Evolutionary conservation across 495 filamentous ascomycete genomes (phyloP), one percentile per base, ranked within the genome.

Genomic region (Penicillium roqueforti): DNA sequence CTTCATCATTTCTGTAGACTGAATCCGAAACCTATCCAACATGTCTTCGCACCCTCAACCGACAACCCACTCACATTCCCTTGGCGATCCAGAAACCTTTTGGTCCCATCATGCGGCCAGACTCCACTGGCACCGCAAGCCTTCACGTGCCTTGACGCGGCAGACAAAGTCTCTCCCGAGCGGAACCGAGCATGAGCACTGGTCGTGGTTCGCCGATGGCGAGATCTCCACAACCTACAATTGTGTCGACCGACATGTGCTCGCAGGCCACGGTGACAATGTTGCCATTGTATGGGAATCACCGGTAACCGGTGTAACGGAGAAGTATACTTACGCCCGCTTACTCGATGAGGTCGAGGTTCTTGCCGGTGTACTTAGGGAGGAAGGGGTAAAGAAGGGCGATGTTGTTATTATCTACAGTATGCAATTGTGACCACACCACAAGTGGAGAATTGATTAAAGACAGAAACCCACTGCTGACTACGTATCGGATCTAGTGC

Each of bases 401-500:
- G 91, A 96, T 77, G 85, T 92, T 4, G 90, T 97, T n/a, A 75
- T 96, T 43, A 83, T 96, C 45, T 96, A 96, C 68, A 97, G 89
- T 92, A 75, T 56, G 82, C 47, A 10, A 8, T 31, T 10, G 28
- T 13, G 10, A 31, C 38, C 13, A 40, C 22, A 32, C 37, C 32
- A 32, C 37, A 44, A 42, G 18, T 22, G 26, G 23, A 9, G 14
- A n/a, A n/a, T 18, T 7, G 2, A 26, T 45, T 36, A 36, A 36
- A 45, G 6, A 5, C 5, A 19, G 7, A 14, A 41, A 14, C 25
- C 19, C 36, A 32, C 14, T 29, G 39, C 38, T 54, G 34, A 58
- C 49, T 23, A 45, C 18, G n/a, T 26, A 16, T 25, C 16, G 31
- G 14, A 10, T 5, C 10, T 54, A 92, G 88, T 96, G 92, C 92